Evolutionary conservation across 2,329 filamentous ascomycete species (phyloP), one percentile per base, ranked within the genome.

Genomic region (Alternaria solani): DNA sequence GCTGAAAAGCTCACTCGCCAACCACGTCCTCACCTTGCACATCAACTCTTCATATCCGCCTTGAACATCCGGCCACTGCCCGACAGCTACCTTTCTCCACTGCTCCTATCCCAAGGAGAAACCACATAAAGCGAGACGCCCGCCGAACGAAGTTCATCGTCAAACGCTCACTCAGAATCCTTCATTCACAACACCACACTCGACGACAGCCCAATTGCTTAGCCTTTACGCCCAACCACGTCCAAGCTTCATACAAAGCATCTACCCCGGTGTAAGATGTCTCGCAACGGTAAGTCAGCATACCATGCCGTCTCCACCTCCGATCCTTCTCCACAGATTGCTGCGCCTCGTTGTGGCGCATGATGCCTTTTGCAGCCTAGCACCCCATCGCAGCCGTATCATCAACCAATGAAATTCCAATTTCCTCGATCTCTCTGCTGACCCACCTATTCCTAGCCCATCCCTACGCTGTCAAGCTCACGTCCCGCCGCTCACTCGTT

Each of bases 401-500:
- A 2, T 23, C 0, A 7, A 36, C 32, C 20, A 5, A 47, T 57
- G 51, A 12, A 32, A 2, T 11, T 55, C 30, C 7, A 23, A 23
- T 18, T 39, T 26, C 32, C 36, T 47, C 42, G 16, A 34, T 30
- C 18, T 39, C 26, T 26, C 44, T 20, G 39, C 57, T 59, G 41
- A 59, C 48, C 55, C 51, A 38, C 43, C 58, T n/a, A 8, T 48
- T 36, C 49, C 38, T 38, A 51, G 59, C 39, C 44, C 36, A 51
- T 39, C 52, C 41, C 25, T 59, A 44, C 39, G 38, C 47, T 30
- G 47, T 57, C 53, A 56, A 57, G 34, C 25, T 30, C 38, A 62
- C 61, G 16, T 44, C 42, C 32, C 66, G 67, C 41, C 43, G 52
- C 38, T 69, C 67, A 5, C 69, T 73, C 36, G 57, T 55, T 36